A percentile compares a stretch with the other conserved stretches of the same genome.
These are phyloP conservation scores for Cryptosporidium felis DNA, from an alignment of 169 alveolate genomes.

Conservation along the genomic window DNA sequence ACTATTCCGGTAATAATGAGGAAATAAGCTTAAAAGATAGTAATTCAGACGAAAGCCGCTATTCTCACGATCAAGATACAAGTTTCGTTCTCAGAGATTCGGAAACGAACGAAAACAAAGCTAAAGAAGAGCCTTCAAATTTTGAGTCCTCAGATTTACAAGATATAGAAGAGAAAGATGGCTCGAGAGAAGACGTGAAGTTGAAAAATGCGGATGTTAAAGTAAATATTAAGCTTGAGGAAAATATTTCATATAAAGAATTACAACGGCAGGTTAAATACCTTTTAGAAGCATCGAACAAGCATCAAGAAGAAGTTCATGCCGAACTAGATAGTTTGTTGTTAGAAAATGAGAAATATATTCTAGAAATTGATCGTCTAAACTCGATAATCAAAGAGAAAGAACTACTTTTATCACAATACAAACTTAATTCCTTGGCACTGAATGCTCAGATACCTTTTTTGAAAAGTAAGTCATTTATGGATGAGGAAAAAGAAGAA, in stretches of 20 bases:
- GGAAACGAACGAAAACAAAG: no score
- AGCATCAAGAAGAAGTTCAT: constrained; percentile 66
- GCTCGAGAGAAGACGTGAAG: no score
- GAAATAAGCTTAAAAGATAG: no score
- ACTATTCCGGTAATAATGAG: neutral
- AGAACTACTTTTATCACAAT: constrained; percentile 1
- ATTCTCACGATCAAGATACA: no score
- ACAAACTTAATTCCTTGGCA: constrained; percentile 48
- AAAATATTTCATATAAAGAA: neutral
- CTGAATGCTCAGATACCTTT: constrained; percentile 61
- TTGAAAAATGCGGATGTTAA: no score
- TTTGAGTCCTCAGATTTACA: no score
- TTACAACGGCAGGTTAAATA: constrained; percentile 18
- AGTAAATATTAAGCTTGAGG: no score
- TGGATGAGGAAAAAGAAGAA: constrained; percentile 42
- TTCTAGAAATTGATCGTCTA: constrained; percentile 8
- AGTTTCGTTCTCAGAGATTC: no score
- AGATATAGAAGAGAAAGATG: no score
- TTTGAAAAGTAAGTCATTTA: constrained; percentile 25
- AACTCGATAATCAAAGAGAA: neutral
- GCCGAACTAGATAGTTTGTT: constrained; percentile 29
- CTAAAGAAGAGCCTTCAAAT: no score
- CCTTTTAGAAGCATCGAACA: constrained; percentile 24
- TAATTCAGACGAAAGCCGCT: no score
- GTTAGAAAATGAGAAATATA: constrained; percentile 2